Evolutionary conservation across 768 basidiomycete genomes (phyloP), one percentile per base, ranked within the genome.

Genomic region (Boletus fagicola): DNA sequence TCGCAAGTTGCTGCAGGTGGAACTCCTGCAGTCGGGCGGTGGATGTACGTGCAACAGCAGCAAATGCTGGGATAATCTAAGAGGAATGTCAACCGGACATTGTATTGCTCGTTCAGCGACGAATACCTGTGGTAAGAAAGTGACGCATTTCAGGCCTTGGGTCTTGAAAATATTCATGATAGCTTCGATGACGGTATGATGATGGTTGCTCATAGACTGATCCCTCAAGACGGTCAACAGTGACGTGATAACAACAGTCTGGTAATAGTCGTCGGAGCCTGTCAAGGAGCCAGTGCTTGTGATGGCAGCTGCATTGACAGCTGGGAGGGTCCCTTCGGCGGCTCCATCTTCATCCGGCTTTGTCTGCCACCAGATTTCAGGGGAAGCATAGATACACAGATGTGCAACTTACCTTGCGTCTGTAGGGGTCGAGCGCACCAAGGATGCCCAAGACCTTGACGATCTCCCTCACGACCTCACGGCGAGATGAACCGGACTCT

Each of bases 131-230:
- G 96, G 92, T 26, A 99, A 75, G 75, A 98, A 98, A 2, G 91
- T 84, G 20, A 96, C 94, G 71, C 94, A 97, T 79, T 95, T 94
- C 68, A 98, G 76, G 15, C 96, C 94, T 68, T 98, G 95, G 0
- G 94, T 97, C 73, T 95, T 94, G 82, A 98, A 99, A 59, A 99
- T 98, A 46, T 93, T 89, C 93, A 98, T 98, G 64, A 99, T 90
- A 1, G 94, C 94, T 70, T 98, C 94, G 55, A 98, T 94, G 47
- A 95, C 96, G 24, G 87, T 90, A 66, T 97, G 90, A 65, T 98
- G 94, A 64, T 92, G 88, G 54, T 79, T 86, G 65, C 82, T 89
- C 58, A 97, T 79, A 1, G 94, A 86, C 53, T 91, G 87, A 69
- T 99, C 97, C 68, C 87, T 91, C 59, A 99, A 72, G 56, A 99